Evolutionary conservation across 2,329 filamentous ascomycete species (phyloP), one percentile per base, ranked within the genome.

Genomic region (Didymosphaeria variabile): DNA sequence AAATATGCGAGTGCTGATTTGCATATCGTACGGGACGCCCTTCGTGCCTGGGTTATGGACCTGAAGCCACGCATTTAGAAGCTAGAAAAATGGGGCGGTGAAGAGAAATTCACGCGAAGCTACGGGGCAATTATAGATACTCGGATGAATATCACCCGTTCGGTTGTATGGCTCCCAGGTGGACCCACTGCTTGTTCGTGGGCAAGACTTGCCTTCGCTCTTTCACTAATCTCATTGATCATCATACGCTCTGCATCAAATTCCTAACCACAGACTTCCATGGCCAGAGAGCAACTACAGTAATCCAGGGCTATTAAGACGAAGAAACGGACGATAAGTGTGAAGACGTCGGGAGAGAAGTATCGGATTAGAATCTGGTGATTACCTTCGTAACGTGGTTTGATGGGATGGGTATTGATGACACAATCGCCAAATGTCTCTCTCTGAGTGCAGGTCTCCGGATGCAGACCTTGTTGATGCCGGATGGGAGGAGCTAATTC

Each of bases 111-210:
- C 55, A 53, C 21, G 38, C 15, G 38, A 64, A 60, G 32, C 42
- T n/a, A n/a, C n/a, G n/a, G 65, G 31, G 61, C 60, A 58, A 62
- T 52, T 55, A 55, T 38, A 34, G n/a, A 8, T 15, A 51, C 57
- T 47, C 42, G 2, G 9, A 60, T 49, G 40, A 19, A 23, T 26
- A 45, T 26, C 64, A 68, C 31, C 61, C 62, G 29, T 56, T 40
- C 36, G 29, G 23, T 36, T 10, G 10, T 58, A 15, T 66, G 6
- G 61, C 66, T 45, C 51, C 63, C 21, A 36, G 63, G 34, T 64
- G 66, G 63, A 34, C 58, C 17, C 66, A 54, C n/a, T 68, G 66
- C 56, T 23, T 66, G 45, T 62, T 68, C 56, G 64, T 68, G 51
- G 66, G 66, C 55, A 31, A 67, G 19, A 40, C 19, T 55, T 64